Percentiles rank a stretch among this genome's conserved stretches.
These are phyloP conservation scores for Populus pruinosa DNA, from an alignment of 345 rosid genomes.

Conservation along the genomic window DNA sequence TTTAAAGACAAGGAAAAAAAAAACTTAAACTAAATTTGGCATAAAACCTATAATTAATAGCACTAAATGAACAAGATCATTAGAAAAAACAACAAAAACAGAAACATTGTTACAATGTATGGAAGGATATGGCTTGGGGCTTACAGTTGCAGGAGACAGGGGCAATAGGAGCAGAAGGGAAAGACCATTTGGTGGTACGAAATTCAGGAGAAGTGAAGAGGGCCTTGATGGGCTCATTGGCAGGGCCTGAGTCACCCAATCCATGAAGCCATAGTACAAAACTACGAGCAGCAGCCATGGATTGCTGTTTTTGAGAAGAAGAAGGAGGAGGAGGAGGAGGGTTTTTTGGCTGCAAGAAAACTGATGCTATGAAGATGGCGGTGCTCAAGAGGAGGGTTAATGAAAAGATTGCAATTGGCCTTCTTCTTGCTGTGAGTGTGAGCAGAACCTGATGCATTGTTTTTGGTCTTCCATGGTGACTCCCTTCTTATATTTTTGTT, in stretches of 20 bases:
- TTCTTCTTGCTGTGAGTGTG: too few relatives aligned
- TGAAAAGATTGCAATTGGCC: background rate
- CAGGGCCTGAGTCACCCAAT: conserved; percentile 83
- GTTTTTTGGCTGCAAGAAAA: conserved; percentile 21
- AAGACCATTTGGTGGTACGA: conserved; percentile 61
- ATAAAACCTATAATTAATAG: too few relatives aligned
- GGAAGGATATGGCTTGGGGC: background rate
- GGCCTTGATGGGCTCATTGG: conserved; percentile 76
- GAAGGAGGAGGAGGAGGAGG: conserved; percentile 11
- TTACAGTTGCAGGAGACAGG: conserved; percentile 76
- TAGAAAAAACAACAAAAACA: background rate
- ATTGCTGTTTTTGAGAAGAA: conserved; percentile 20
- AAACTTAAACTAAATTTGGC: background rate
- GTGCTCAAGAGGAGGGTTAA: conserved; percentile 25
- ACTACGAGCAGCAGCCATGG: conserved; percentile 47
- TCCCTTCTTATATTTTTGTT: background rate
- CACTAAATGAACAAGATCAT: background rate
- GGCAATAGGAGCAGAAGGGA: conserved; percentile 74
- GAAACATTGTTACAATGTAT: background rate
- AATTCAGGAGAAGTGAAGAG: conserved; percentile 61
- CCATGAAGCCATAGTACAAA: conserved; percentile 87
- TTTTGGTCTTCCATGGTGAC: background rate
- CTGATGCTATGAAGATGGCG: conserved; percentile 24
- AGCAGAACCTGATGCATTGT: background rate
- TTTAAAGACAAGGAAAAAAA: too few relatives aligned